Conservation (phyloP, 768 basidiomycete species). For the Coprinopsis cinerea region DNA sequence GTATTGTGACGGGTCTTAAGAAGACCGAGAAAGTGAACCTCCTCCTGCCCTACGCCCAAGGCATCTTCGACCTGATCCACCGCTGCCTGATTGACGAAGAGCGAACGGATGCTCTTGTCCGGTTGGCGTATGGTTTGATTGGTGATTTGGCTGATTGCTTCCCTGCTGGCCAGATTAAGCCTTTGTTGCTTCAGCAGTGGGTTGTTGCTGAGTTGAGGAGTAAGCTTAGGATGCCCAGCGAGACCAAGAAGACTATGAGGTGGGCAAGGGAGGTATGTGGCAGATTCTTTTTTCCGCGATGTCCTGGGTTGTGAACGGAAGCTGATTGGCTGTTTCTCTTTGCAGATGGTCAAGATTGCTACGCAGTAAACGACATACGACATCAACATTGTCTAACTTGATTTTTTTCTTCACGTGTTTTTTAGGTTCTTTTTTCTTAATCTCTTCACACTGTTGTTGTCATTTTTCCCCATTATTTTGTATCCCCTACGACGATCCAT, state of each 20-base stretch:
- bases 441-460: conserved; percentile 5
- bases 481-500: too few species aligned
- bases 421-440: conserved; percentile 19
- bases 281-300: too few species aligned
- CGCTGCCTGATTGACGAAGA: conserved; percentile 79
- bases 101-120: conserved; percentile 69
- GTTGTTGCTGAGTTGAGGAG: conserved; percentile 64
- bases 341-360: conserved; percentile 78
- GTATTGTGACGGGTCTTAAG: conserved; percentile 88
- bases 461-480: not conserved
- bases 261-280: conserved; percentile 91
- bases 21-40: conserved; percentile 63
- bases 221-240: conserved; percentile 65
- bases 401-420: conserved; percentile 17
- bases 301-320: too few species aligned
- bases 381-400: conserved; percentile 10
- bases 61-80: conserved; percentile 77
- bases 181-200: conserved; percentile 75
- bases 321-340: conserved; percentile 2
- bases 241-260: conserved; percentile 84
- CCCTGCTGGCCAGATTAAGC: conserved; percentile 76
- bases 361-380: conserved; percentile 51
- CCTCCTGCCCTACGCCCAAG: conserved; percentile 63
- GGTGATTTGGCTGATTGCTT: conserved; percentile 92
- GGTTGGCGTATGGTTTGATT: conserved; percentile 76